Evolutionary conservation across 1,139 yeast species (phyloP), one percentile per base, ranked within the genome.

Genomic region (Pichia sp.): DNA sequence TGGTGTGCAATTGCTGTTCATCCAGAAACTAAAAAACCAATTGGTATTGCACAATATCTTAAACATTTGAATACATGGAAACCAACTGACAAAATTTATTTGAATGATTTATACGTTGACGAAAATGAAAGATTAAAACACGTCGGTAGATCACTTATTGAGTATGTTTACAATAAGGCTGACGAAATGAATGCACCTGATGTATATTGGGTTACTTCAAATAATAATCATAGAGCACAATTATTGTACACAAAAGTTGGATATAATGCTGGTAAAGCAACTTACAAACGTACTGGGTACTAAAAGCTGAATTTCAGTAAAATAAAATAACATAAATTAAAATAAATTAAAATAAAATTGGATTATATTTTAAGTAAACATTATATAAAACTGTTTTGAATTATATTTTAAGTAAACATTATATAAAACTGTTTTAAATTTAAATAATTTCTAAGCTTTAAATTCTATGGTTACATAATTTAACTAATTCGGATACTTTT

Each of bases 211-310:
- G 66, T 66, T 49, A 78, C 84, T 1, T 79, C 75, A 54, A 67
- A 67, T 50, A 74, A 72, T 49, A 79, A 79, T 61, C 83, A 79
- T 58, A 63, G 82, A 35, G 84, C 84, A 4, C 83, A 79, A 58
- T 59, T 79, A 58, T 67, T 79, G 57, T 79, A 79, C 58, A 73
- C 78, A n/a, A 79, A 75, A 56, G 75, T 79, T 28, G 83, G 79
- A 10, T 64, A 61, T 36, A 70, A 72, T 50, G 66, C 69, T 34
- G 81, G 77, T 66, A 38, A 30, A 18, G 35, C 26, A 4, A 11
- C 38, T 3, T 46, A 46, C 31, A 39, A 30, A 39, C 35, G 49
- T 18, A 44, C 44, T 18, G n/a, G 11, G 11, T 30, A 37, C 18
- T 18, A 18, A 18, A 18, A 18, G 18, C 1, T 18, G 18, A 18